Evolutionary conservation across 108 stramenopile species (phyloP).

Genomic region (Cyclostephanos tholiformis): DNA sequence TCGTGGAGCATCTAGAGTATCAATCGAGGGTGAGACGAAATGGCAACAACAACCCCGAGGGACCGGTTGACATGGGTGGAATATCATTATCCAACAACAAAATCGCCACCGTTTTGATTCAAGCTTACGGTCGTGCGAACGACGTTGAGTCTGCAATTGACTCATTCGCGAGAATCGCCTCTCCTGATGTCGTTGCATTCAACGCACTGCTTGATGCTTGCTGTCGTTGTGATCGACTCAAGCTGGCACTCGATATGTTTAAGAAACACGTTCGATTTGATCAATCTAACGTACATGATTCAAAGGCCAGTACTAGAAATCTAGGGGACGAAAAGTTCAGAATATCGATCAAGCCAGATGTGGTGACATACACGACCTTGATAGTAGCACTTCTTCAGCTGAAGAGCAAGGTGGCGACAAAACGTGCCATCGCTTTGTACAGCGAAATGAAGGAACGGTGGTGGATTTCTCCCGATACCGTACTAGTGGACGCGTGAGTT

Average conservation of each 20-base stretch:
- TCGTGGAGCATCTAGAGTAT: conserved; percentile 57
- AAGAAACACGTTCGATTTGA: conserved; percentile 48
- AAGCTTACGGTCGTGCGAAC: conserved; percentile 54
- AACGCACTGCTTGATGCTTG: conserved; percentile 79
- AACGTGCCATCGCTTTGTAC: conserved; percentile 58
- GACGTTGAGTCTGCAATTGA: conserved; percentile 61
- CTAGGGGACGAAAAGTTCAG: conserved; percentile 3
- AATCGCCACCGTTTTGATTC: conserved; percentile 72
- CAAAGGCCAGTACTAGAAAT: background rate
- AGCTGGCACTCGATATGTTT: conserved; percentile 64
- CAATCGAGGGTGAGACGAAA: conserved; percentile 2
- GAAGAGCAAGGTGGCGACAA: conserved; percentile 48
- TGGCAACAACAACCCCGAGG: background rate
- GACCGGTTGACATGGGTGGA: conserved; percentile 5
- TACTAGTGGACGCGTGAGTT: conserved; percentile 75
- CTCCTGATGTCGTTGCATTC: conserved; percentile 73
- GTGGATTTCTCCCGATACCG: conserved; percentile 65
- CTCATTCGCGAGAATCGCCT: conserved; percentile 48
- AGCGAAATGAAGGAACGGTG: conserved; percentile 65
- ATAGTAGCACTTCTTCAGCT: conserved; percentile 62
- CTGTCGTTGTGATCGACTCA: conserved; percentile 54
- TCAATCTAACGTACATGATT: conserved; percentile 17
- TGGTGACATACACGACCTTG: conserved; percentile 76
- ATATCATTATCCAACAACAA: conserved; percentile 52
- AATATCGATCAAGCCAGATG: conserved; percentile 55